Evolutionary conservation across 495 filamentous ascomycete species (phyloP).

Genomic region (Aspergillus carlsbadensis): DNA sequence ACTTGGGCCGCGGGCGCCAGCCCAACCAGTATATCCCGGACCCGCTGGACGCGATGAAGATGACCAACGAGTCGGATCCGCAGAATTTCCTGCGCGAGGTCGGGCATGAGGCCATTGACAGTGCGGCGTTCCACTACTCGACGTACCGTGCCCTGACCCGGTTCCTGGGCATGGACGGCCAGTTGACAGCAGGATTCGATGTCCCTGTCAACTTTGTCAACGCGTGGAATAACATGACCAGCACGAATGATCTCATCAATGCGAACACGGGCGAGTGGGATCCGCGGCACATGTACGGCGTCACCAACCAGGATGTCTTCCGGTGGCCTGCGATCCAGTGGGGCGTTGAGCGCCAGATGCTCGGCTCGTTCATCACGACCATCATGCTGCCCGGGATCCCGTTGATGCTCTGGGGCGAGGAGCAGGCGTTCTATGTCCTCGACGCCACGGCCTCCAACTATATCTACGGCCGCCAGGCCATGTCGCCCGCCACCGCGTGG

Average conservation of each 20-base stretch:
- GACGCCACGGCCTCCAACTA: constrained; percentile 69
- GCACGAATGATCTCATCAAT: constrained; percentile 63
- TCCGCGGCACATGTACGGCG: constrained; percentile 70
- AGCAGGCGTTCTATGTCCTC: constrained; percentile 66
- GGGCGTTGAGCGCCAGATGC: constrained; percentile 59
- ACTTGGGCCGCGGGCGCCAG: constrained; percentile 63
- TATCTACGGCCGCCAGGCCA: constrained; percentile 66
- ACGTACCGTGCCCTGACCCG: constrained; percentile 66
- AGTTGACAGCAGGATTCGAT: constrained; percentile 58
- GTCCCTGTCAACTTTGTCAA: constrained; percentile 57
- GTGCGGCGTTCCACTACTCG: constrained; percentile 68
- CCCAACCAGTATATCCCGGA: constrained; percentile 45
- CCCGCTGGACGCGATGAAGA: constrained; percentile 41
- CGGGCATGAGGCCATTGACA: constrained; percentile 60
- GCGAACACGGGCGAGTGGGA: constrained; percentile 65
- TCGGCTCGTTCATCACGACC: constrained; percentile 63
- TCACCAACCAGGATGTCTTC: constrained; percentile 73
- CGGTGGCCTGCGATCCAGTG: constrained; percentile 66
- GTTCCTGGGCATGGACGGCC: constrained; percentile 64
- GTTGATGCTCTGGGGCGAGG: constrained; percentile 65
- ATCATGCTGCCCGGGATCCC: constrained; percentile 65
- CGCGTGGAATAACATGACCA: constrained; percentile 57
- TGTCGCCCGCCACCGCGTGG: constrained; percentile 66
- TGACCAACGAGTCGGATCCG: constrained; percentile 42
- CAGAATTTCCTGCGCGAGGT: constrained; percentile 55